Evolutionary conservation across 2,329 filamentous ascomycete genomes (phyloP).

Genomic region (Diaporthe sp.): DNA sequence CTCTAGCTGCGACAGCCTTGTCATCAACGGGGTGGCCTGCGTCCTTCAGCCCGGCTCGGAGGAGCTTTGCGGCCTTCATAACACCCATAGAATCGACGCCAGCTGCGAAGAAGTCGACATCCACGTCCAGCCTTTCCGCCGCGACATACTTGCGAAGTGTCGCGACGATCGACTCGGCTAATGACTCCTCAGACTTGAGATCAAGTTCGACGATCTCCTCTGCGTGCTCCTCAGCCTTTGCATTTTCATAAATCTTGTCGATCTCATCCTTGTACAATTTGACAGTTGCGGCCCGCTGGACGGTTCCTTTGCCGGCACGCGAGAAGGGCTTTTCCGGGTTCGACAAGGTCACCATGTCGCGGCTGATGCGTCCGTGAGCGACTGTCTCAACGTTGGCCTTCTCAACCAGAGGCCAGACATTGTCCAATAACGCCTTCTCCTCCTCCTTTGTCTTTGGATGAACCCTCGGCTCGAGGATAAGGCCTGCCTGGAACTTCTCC

Average conservation of each 20-base stretch:
- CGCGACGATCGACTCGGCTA: conserved; percentile 41
- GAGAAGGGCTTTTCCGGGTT: conserved; percentile 54
- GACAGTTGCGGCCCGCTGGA: conserved; percentile 53
- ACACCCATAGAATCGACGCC: conserved; percentile 55
- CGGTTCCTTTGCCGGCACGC: conserved; percentile 56
- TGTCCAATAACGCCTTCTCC: conserved; percentile 49
- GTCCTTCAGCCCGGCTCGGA: conserved; percentile 37
- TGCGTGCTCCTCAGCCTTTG: conserved; percentile 29
- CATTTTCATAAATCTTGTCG: conserved; percentile 50
- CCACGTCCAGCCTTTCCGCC: conserved; percentile 35
- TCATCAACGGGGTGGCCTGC: conserved; percentile 35
- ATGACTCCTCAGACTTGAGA: conserved; percentile 36
- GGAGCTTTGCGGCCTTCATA: conserved; percentile 38
- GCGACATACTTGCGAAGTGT: conserved; percentile 37
- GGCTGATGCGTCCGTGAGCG: conserved; percentile 57
- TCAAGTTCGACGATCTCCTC: conserved; percentile 37
- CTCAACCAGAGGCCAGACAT: conserved; percentile 55
- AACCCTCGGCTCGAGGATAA: conserved; percentile 57
- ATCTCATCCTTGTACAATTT: conserved; percentile 56
- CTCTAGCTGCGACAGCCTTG: conserved; percentile 37
- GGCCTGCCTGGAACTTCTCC: conserved; percentile 55
- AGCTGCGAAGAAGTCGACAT: conserved; percentile 50
- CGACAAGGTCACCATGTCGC: conserved; percentile 51
- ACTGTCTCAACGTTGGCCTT: conserved; percentile 55
- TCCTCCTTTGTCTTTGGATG: conserved; percentile 43